phyloP scores from a whole-genome alignment of 768 basidiomycete species.

The Trametes cubensis region DNA sequence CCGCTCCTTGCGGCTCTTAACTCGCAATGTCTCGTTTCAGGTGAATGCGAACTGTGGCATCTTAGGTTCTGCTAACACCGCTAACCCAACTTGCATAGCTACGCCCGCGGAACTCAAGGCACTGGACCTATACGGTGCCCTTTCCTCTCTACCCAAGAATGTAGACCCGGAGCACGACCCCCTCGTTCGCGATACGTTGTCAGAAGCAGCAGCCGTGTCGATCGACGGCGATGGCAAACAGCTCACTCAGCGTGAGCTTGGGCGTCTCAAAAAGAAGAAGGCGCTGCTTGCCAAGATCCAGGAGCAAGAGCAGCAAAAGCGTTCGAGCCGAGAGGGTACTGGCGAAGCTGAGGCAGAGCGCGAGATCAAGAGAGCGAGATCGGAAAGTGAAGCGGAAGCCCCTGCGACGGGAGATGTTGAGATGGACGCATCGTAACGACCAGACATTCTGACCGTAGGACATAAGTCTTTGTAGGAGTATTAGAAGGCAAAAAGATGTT shows the following conservation, averaged over 20 bases:
- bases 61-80: conserved; percentile 1
- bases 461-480: neutral
- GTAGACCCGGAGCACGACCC: conserved; percentile 48
- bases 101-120: conserved; percentile 49
- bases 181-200: conserved; percentile 36
- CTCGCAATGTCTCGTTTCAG: conserved; percentile 45
- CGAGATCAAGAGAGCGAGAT: conserved; percentile 41
- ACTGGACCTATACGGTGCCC: conserved; percentile 62
- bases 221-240: conserved; percentile 29
- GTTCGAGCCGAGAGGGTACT: conserved; percentile 6
- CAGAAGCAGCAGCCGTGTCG: conserved; percentile 22
- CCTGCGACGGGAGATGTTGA: conserved; percentile 3
- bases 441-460: too few species aligned
- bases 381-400: conserved; percentile 29
- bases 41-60: conserved; percentile 36
- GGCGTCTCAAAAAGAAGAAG: conserved; percentile 54
- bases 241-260: conserved; percentile 49
- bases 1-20: conserved; percentile 50
- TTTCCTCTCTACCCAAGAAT: conserved; percentile 64
- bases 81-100: conserved; percentile 39
- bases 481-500: neutral
- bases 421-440: neutral
- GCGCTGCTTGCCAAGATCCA: conserved; percentile 42
- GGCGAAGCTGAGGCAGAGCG: conserved; percentile 34
- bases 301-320: conserved; percentile 23